Percentiles rank a stretch among this genome's conserved stretches.
Evolutionary conservation across 768 basidiomycete species (phyloP).

Genomic region (Mrakia blollopis): DNA sequence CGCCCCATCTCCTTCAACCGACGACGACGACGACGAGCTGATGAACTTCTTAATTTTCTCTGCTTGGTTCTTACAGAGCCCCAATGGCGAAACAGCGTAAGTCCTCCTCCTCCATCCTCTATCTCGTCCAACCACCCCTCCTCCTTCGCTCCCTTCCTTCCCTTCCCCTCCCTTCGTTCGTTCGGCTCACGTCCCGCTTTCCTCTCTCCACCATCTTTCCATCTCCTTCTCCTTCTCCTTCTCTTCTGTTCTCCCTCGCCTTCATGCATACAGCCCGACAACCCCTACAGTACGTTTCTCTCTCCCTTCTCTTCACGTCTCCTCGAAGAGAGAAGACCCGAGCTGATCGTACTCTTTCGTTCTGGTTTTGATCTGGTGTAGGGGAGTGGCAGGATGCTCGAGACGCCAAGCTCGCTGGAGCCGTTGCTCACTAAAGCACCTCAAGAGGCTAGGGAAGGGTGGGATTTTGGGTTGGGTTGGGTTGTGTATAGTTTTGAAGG

Average conservation of each 20-base stretch:
- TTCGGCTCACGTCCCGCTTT: background rate
- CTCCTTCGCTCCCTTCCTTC: background rate
- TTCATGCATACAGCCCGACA: background rate
- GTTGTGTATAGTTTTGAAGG: background rate
- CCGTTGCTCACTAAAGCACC: background rate
- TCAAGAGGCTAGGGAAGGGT: too few species aligned
- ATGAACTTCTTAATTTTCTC: too few species aligned
- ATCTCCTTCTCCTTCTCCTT: background rate
- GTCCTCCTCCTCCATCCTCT: background rate
- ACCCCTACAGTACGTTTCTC: conserved; percentile 3
- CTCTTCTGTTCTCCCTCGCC: background rate
- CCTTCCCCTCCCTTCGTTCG: background rate
- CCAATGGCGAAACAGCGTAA: background rate
- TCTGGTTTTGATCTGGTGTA: background rate
- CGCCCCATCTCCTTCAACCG: background rate
- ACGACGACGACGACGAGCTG: too few species aligned
- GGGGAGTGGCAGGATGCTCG: background rate
- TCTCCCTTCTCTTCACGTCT: background rate
- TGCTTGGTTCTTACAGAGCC: background rate
- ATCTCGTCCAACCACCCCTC: background rate
- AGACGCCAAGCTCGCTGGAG: background rate
- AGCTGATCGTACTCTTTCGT: background rate
- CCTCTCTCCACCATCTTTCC: background rate
- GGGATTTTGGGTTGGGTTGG: too few species aligned
- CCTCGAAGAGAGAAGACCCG: background rate